Base-by-base conservation (phyloP, 1,284 basidiomycete species). In the Leucoagaricus sp. region DNA sequence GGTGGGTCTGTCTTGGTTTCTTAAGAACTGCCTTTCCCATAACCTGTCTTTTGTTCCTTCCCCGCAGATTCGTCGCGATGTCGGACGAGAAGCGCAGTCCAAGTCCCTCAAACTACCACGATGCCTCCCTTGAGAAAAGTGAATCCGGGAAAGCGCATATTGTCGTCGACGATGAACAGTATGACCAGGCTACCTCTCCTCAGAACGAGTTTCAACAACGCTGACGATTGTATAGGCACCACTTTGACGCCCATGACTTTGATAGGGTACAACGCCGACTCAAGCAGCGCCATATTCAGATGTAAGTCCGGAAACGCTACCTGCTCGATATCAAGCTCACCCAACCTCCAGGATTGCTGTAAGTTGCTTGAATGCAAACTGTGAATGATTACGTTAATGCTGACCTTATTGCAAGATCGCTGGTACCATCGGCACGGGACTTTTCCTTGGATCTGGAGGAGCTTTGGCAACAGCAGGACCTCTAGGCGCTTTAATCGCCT, bases 401-500 rank as follows among this genome's bases (percentile, higher is more conserved):
- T 38, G 9, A 38, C 13, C n/a, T 52, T 23, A 28, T 21, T 4
- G n/a, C n/a, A 63, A 87, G 85, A 86, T 87, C 65, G 86, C 86
- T 55, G 87, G 87, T 34, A 87, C 85, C 29, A 82, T 89, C 58
- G 87, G 87, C 42, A 92, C 89, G 1, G 91, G 90, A 67, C 77
- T 93, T 19, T 94, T 95, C 76, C 77, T 94, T 41, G 91, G 91
- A 60, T 86, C 88, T 12, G 93, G 92, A 19, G 74, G 78, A 53
- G 79, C 85, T 3, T 74, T 89, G 13, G 64, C 68, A 12, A 69
- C 65, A 12, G 81, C 82, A 54, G 86, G 87, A 13, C 87, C 83
- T 42, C 69, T 80, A 44, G 87, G 82, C 57, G 84, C 85, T 33
- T 75, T 86, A 56, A 73, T 88, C 45, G 84, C 83, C 8, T 89